These are phyloP conservation scores for Candida sakaeoensis DNA, from an alignment of 805 yeast genomes.

Conservation along the genomic window DNA sequence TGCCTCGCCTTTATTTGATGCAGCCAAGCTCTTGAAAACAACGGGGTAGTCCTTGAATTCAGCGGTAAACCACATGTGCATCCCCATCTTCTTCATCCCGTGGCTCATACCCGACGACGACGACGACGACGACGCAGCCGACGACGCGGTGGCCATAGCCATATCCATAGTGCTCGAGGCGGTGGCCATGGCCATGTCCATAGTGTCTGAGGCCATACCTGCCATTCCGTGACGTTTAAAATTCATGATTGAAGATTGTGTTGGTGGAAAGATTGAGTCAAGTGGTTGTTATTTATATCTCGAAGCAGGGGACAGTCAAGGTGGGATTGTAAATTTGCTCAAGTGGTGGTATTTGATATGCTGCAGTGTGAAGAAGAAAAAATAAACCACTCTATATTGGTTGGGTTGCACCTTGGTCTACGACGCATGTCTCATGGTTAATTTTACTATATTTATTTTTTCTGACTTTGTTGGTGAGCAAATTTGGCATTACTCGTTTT, in stretches of 20 bases:
- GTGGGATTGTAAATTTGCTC: slow-evolving; percentile 5
- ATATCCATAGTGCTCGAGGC: slow-evolving; percentile 8
- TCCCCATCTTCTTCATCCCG: slow-evolving; percentile 37
- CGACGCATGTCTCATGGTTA: too few relatives aligned
- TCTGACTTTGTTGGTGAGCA: not conserved
- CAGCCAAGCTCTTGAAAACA: slow-evolving; percentile 51
- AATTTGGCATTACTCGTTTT: not conserved
- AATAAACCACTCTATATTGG: too few relatives aligned
- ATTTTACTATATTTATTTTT: not conserved
- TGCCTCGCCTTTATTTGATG: slow-evolving; percentile 55
- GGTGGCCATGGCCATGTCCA: slow-evolving; percentile 13
- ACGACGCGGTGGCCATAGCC: slow-evolving; percentile 11
- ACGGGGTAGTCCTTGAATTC: slow-evolving; percentile 56
- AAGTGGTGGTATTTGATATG: not conserved
- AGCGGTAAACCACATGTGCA: slow-evolving; percentile 59
- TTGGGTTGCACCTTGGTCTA: too few relatives aligned
- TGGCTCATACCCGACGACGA: slow-evolving; percentile 11
- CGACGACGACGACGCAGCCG: too few relatives aligned
- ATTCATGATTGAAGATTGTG: not conserved
- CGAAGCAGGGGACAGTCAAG: too few relatives aligned
- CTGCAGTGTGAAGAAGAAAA: too few relatives aligned
- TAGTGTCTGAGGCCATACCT: slow-evolving; percentile 10
- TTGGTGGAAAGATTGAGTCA: not conserved
- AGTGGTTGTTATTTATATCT: too few relatives aligned
- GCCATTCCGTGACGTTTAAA: slow-evolving; percentile 6